Percentiles rank a stretch among this genome's conserved stretches.
Evolutionary conservation across 2,329 filamentous ascomycete species (phyloP).

Genomic region (Colletotrichum sublineola): DNA sequence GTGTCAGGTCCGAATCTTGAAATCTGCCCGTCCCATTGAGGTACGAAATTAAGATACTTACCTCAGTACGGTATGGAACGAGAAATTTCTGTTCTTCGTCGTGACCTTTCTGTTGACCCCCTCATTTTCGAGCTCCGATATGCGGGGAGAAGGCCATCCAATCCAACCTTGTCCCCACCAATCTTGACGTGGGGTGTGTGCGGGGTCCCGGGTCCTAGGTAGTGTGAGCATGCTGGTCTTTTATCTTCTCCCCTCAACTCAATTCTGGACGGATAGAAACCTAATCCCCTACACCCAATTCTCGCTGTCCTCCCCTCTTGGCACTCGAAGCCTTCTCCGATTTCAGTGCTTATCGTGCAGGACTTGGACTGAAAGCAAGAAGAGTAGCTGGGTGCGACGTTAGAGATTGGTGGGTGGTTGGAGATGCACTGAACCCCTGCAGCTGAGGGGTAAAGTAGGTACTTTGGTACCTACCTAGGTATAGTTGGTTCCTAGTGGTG

Average conservation of each 20-base stretch:
- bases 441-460: conserved; percentile 30
- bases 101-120: background rate
- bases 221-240: background rate
- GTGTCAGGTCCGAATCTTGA: background rate
- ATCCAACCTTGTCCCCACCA: background rate
- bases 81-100: background rate
- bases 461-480: too few relatives aligned
- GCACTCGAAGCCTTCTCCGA: background rate
- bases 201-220: background rate
- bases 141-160: conserved; percentile 34
- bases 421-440: conserved; percentile 21
- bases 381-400: conserved; percentile 13
- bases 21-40: background rate
- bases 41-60: background rate
- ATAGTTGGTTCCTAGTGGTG: background rate
- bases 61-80: background rate
- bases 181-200: conserved; percentile 19
- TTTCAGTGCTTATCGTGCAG: too few relatives aligned
- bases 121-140: conserved; percentile 12
- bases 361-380: background rate
- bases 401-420: conserved; percentile 11
- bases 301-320: background rate
- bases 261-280: background rate
- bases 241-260: background rate
- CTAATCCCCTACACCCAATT: background rate